These are phyloP conservation scores for Aschersonia sp. DNA, from an alignment of 2,329 filamentous ascomycete genomes.

Conservation along the genomic window DNA sequence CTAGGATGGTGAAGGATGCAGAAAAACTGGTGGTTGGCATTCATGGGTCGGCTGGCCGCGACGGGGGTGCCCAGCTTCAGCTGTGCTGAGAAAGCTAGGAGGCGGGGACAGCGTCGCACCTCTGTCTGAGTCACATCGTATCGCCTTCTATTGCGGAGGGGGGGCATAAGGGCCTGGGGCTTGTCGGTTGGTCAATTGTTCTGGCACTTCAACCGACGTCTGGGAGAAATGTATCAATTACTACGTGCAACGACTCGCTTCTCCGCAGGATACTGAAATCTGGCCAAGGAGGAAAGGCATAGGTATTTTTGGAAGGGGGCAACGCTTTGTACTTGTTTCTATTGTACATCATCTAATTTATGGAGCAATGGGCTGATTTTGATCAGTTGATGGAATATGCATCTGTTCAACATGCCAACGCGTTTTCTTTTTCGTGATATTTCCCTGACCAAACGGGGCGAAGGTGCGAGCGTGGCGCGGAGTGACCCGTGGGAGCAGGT, in stretches of 20 bases:
- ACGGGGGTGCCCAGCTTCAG: not conserved
- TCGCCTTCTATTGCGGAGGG: too few relatives aligned
- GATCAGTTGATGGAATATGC: constrained; percentile 5
- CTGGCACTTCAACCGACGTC: too few relatives aligned
- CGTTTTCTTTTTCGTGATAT: too few relatives aligned
- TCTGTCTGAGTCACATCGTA: too few relatives aligned
- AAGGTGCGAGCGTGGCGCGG: too few relatives aligned
- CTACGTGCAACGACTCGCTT: too few relatives aligned
- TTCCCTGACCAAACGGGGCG: too few relatives aligned
- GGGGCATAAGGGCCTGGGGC: too few relatives aligned
- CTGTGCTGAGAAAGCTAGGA: not conserved
- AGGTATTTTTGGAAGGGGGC: not conserved
- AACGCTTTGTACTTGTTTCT: constrained; percentile 4
- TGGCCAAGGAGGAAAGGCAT: not conserved
- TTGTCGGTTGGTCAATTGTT: too few relatives aligned
- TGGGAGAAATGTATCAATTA: too few relatives aligned
- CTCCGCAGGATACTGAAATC: not conserved
- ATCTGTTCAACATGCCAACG: constrained; percentile 2
- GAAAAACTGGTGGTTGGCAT: not conserved
- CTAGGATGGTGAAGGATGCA: not conserved
- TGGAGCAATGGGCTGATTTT: constrained; percentile 5
- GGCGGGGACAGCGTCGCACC: too few relatives aligned
- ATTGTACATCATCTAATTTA: constrained; percentile 13
- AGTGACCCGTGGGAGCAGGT: too few relatives aligned
- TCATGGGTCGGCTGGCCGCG: not conserved